Evolutionary conservation across 768 basidiomycete genomes (phyloP), one percentile per base, ranked within the genome.

Genomic region (Tulasnella calospora): DNA sequence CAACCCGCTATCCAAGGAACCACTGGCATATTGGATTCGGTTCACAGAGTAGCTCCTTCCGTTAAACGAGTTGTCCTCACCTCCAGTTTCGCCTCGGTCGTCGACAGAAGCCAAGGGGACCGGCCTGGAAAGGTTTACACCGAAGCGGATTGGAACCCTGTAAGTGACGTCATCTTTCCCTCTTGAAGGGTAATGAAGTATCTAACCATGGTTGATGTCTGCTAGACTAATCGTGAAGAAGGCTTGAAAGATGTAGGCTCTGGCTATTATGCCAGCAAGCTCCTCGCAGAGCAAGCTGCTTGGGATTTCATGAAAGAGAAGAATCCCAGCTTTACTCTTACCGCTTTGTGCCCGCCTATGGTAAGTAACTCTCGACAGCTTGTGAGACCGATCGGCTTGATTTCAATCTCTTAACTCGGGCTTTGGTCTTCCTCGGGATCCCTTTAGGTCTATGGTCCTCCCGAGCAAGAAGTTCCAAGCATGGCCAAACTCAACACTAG

Each of bases 251-350:
- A 78, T 55, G 27, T 40, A 19, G 44, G 13, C 21, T 15, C 12
- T 0, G 77, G 77, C 80, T 93, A 94, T 82, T 81, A 86, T 30
- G 89, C 90, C 2, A 89, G 88, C 23, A 93, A 94, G 85, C 87
- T 86, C 2, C 84, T 92, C 1, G 90, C 91, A 0, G 93, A 94
- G 83, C 86, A 84, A 83, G 86, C 88, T 36, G 89, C 89, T 10
- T 90, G 89, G 89, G 83, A 84, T 8, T 87, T 86, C 80, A 82
- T 87, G 44, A 82, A 87, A 40, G 69, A 79, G 51, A 80, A 87
- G 74, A 84, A 89, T 79, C 87, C 88, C 78, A 70, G 51, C 17
- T 82, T 89, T 33, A 79, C 82, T 2, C 90, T 91, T 27, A 84
- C 86, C 2, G 86, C 87, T 12, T 79, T 91, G 47, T 88, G 88